Evolutionary conservation across 2,329 filamentous ascomycete species (phyloP).

Genomic region (Clarireedia paspali): DNA sequence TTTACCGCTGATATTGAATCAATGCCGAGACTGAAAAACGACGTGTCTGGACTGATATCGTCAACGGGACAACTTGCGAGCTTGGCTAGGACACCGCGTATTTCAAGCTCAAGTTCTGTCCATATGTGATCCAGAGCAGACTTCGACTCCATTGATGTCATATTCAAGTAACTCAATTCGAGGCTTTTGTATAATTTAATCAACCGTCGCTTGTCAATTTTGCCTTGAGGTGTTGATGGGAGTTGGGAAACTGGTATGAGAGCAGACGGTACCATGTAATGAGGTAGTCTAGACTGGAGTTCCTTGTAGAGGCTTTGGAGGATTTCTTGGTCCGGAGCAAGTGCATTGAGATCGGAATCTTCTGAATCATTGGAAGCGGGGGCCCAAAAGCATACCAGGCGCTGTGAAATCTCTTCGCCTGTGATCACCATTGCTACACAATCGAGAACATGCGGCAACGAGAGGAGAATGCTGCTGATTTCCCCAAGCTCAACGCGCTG

Average conservation of each 20-base stretch:
- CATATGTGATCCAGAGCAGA: slow-evolving; percentile 31
- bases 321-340: slow-evolving; percentile 31
- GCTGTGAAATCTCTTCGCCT: slow-evolving; percentile 34
- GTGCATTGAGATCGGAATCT: slow-evolving; percentile 13
- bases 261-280: slow-evolving; percentile 73
- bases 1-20: slow-evolving; percentile 79
- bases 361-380: slow-evolving; percentile 26
- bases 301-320: slow-evolving; percentile 44
- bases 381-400: slow-evolving; percentile 65
- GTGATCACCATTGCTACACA: slow-evolving; percentile 55
- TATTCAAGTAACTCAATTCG: slow-evolving; percentile 35
- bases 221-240: slow-evolving; percentile 67
- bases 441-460: slow-evolving; percentile 44
- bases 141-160: slow-evolving; percentile 22
- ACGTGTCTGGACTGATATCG: slow-evolving; percentile 55
- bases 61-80: slow-evolving; percentile 30
- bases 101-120: slow-evolving; percentile 45
- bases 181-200: slow-evolving; percentile 40
- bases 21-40: slow-evolving; percentile 70
- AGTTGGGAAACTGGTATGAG: slow-evolving; percentile 62
- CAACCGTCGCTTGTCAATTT: slow-evolving; percentile 57
- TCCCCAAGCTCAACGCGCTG: slow-evolving; percentile 74
- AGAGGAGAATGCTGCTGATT: slow-evolving; percentile 56
- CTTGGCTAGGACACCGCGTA: slow-evolving; percentile 38
- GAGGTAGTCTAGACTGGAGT: slow-evolving; percentile 51